phyloP scores from a whole-genome alignment of 75 land plant genomes.

The Adiantum capillusveneris region DNA sequence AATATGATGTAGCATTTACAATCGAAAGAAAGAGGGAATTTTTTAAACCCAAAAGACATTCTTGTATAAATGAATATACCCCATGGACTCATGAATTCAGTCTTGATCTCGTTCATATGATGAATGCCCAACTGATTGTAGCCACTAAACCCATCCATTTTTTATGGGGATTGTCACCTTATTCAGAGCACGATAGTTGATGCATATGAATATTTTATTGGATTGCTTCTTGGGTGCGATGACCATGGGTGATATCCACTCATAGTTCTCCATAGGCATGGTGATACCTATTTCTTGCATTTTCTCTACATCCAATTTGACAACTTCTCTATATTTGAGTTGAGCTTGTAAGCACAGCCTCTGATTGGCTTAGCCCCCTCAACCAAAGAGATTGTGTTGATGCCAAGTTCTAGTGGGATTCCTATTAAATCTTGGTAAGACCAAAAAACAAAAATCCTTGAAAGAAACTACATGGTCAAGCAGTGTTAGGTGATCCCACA shows the following conservation, averaged over 20 bases:
- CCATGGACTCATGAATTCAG: too few species aligned
- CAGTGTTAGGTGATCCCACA: not conserved
- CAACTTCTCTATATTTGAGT: not conserved
- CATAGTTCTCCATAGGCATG: not conserved
- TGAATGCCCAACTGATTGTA: too few species aligned
- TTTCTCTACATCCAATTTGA: not conserved
- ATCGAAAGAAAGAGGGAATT: too few species aligned
- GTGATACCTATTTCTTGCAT: not conserved
- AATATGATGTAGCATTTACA: too few species aligned
- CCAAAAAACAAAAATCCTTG: conserved; percentile 20
- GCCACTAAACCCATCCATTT: conserved; percentile 10
- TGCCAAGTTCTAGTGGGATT: conserved; percentile 1
- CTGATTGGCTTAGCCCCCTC: conserved; percentile 5
- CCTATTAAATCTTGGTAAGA: conserved; percentile 10
- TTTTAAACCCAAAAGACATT: too few species aligned
- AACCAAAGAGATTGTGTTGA: not conserved
- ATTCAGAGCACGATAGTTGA: conserved; percentile 3
- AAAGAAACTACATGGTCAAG: not conserved
- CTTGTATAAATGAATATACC: too few species aligned
- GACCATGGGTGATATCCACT: conserved; percentile 5
- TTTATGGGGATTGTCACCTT: not conserved
- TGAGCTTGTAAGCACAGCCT: not conserved
- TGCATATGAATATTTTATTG: conserved; percentile 1
- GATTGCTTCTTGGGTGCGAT: conserved; percentile 2
- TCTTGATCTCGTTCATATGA: too few species aligned